A percentile compares a stretch with the other conserved stretches of the same genome.
Evolutionary conservation across 352 stramenopile species (phyloP).

Genomic region (Globisporangium iwayamae): DNA sequence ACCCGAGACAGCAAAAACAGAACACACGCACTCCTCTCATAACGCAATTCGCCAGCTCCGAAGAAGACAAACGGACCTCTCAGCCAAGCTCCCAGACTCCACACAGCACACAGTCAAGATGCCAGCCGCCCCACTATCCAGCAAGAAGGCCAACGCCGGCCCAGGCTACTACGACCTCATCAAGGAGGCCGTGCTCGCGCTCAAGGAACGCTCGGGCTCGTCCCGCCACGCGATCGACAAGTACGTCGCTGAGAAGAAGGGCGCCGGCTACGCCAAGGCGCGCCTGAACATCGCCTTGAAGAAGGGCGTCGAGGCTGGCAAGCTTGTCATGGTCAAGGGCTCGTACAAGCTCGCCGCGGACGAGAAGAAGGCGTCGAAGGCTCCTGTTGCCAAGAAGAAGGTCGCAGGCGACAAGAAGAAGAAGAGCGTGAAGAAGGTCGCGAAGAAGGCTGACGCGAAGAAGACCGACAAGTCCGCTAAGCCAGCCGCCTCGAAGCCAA

Average conservation of each 20-base stretch:
- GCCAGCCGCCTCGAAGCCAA: conserved; percentile 29
- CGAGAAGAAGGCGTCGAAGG: conserved; percentile 81
- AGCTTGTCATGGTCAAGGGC: conserved; percentile 90
- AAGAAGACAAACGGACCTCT: conserved; percentile 15
- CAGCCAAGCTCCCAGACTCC: conserved; percentile 5
- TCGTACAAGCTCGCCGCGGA: conserved; percentile 93
- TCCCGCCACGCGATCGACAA: conserved; percentile 94
- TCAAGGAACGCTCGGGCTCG: conserved; percentile 91
- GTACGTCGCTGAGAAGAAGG: conserved; percentile 88
- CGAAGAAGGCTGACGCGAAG: conserved; percentile 58
- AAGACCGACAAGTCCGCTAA: conserved; percentile 32
- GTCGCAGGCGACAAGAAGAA: conserved; percentile 30
- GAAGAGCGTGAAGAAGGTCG: conserved; percentile 60
- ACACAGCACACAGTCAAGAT: conserved; percentile 24
- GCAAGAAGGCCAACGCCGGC: conserved; percentile 61
- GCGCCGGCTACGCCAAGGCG: conserved; percentile 69
- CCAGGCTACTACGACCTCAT: conserved; percentile 91
- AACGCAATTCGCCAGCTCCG: conserved; percentile 38
- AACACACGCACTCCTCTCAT: conserved; percentile 18
- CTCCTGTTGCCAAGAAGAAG: conserved; percentile 20
- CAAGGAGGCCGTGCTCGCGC: conserved; percentile 88
- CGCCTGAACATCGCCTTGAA: conserved; percentile 90
- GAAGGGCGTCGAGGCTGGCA: conserved; percentile 83
- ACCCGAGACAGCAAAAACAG: background rate
- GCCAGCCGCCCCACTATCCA: conserved; percentile 31